Evolutionary conservation across 202 grass and related monocot species (phyloP).

Genomic region (Eragrostis tef): DNA sequence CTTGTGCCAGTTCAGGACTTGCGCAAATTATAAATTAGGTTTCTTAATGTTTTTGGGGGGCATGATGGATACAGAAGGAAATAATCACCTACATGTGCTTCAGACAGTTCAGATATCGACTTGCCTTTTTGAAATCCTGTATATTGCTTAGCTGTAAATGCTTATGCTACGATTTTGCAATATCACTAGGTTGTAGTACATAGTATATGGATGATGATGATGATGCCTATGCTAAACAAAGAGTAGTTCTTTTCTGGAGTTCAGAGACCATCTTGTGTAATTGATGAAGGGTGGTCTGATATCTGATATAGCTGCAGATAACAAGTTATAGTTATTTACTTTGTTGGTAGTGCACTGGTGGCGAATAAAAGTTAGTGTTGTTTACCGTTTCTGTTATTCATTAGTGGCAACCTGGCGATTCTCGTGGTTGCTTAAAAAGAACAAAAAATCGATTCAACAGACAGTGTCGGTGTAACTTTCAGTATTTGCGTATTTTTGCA

Average conservation of each 20-base stretch:
- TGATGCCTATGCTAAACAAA: background rate
- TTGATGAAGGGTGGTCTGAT: background rate
- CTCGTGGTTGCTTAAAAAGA: background rate
- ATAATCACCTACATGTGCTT: background rate
- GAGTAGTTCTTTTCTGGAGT: background rate
- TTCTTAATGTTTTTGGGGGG: background rate
- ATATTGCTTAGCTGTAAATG: background rate
- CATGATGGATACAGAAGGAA: background rate
- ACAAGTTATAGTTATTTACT: background rate
- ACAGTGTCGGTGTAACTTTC: background rate
- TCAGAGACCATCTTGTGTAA: background rate
- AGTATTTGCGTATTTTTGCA: background rate
- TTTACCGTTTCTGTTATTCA: background rate
- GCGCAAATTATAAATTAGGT: background rate
- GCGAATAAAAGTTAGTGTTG: too few relatives aligned
- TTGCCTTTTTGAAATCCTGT: background rate
- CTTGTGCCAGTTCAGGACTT: background rate
- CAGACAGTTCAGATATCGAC: background rate
- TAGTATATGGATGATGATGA: constrained; percentile 5
- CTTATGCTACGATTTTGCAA: background rate
- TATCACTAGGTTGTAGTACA: background rate
- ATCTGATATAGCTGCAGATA: background rate
- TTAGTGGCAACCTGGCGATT: background rate
- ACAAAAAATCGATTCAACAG: background rate
- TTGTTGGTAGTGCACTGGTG: too few relatives aligned